Conservation (phyloP, 306 rosid genomes). For the Quercus berberidifolia region DNA sequence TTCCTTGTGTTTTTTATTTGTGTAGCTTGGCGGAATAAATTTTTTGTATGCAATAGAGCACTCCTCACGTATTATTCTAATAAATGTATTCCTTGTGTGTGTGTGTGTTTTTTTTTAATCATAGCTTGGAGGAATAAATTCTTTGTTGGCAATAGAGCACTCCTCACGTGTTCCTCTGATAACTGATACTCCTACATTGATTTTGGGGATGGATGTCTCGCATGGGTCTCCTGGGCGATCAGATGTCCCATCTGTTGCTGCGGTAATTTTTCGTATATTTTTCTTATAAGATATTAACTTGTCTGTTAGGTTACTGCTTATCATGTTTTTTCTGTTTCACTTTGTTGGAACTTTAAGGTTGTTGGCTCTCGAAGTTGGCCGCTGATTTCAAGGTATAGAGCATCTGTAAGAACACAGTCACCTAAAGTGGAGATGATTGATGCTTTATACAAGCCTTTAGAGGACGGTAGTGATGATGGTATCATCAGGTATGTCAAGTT, state of each 20-base stretch:
- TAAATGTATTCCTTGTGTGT: constrained; percentile 49
- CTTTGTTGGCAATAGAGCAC: constrained; percentile 77
- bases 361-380: constrained; percentile 92
- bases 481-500: constrained; percentile 64
- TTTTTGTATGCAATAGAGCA: constrained; percentile 78
- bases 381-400: constrained; percentile 84
- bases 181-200: constrained; percentile 77
- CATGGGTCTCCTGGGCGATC: constrained; percentile 70
- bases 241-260: constrained; percentile 82
- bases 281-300: constrained; percentile 2
- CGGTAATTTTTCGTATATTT: constrained; percentile 40
- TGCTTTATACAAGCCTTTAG: constrained; percentile 79
- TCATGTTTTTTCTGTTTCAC: constrained; percentile 1
- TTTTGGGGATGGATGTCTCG: constrained; percentile 95
- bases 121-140: constrained; percentile 92
- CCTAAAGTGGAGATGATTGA: constrained; percentile 85
- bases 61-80: constrained; percentile 55
- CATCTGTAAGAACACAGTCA: constrained; percentile 76
- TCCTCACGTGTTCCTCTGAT: constrained; percentile 64
- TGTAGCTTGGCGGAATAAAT: constrained; percentile 85
- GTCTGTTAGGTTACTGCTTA: background rate
- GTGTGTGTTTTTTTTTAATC: background rate
- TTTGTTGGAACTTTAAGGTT: constrained; percentile 52
- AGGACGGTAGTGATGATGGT: constrained; percentile 70
- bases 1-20: constrained; percentile 10